Evolutionary conservation across 2,329 filamentous ascomycete genomes (phyloP).

Genomic region (Penicillium sp.): DNA sequence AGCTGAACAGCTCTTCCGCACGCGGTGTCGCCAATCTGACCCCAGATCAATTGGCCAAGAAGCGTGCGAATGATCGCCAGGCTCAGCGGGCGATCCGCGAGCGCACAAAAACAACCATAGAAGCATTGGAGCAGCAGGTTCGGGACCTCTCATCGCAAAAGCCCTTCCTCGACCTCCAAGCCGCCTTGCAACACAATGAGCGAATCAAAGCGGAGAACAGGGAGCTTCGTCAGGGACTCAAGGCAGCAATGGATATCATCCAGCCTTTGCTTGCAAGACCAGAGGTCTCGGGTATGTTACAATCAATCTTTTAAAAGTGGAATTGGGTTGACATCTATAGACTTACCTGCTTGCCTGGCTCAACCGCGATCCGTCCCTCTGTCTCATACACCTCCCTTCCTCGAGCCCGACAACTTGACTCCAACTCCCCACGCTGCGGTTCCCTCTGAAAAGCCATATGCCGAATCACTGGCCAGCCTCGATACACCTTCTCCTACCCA

Average conservation of each 20-base stretch:
- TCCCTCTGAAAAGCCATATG: conserved; percentile 27
- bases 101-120: conserved; percentile 77
- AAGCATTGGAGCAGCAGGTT: conserved; percentile 70
- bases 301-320: neutral
- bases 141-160: conserved; percentile 75
- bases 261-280: conserved; percentile 44
- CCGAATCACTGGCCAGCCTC: conserved; percentile 29
- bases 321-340: conserved; percentile 11
- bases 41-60: conserved; percentile 83
- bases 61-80: conserved; percentile 87
- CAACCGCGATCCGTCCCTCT: conserved; percentile 16
- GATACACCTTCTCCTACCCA: conserved; percentile 32
- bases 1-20: conserved; percentile 46
- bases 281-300: conserved; percentile 45
- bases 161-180: conserved; percentile 80
- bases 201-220: conserved; percentile 75
- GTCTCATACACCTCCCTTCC: conserved; percentile 26
- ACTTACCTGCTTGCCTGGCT: conserved; percentile 15
- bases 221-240: conserved; percentile 70
- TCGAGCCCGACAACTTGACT: conserved; percentile 26
- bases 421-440: conserved; percentile 17
- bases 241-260: conserved; percentile 60
- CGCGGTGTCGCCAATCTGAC: conserved; percentile 85
- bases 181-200: conserved; percentile 73
- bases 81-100: conserved; percentile 83